These are phyloP conservation scores for Reutealis trisperma DNA, from an alignment of 345 rosid species.

Conservation along the genomic window DNA sequence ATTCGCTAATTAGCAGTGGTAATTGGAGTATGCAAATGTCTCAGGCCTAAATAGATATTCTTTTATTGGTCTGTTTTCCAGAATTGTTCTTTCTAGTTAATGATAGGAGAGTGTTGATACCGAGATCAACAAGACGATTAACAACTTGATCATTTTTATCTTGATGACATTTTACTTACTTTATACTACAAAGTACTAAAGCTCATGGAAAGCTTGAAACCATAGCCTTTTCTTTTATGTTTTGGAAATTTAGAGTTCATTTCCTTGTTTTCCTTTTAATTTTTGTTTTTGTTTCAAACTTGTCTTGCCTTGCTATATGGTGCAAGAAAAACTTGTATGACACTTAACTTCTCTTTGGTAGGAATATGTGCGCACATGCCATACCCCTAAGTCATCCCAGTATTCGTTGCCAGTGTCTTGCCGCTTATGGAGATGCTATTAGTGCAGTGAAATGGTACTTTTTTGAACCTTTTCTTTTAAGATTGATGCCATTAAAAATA, in stretches of 20 bases:
- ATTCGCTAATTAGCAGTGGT: not conserved
- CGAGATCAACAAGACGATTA: not conserved
- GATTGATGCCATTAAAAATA: not conserved
- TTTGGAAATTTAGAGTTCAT: not conserved
- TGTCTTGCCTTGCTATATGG: not conserved
- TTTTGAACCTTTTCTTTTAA: not conserved
- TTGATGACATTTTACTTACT: not conserved
- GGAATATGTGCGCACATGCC: slow-evolving; percentile 98
- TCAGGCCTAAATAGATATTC: not conserved
- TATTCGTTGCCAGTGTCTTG: slow-evolving; percentile 94
- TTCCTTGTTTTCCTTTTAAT: not conserved
- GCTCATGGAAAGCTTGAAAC: not conserved
- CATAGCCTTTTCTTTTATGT: not conserved
- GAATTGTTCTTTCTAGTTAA: not conserved
- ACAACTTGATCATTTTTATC: not conserved
- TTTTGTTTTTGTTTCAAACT: not conserved
- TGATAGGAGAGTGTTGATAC: not conserved
- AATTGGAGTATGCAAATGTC: not conserved
- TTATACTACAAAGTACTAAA: not conserved
- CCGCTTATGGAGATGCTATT: slow-evolving; percentile 97
- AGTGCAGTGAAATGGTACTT: slow-evolving; percentile 95
- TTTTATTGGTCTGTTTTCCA: not conserved
- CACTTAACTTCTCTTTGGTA: slow-evolving; percentile 28
- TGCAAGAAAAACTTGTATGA: not conserved
- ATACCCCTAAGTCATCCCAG: slow-evolving; percentile 95